Conservation (phyloP, 148 eudicot species). For the Persicaria maculosa region DNA sequence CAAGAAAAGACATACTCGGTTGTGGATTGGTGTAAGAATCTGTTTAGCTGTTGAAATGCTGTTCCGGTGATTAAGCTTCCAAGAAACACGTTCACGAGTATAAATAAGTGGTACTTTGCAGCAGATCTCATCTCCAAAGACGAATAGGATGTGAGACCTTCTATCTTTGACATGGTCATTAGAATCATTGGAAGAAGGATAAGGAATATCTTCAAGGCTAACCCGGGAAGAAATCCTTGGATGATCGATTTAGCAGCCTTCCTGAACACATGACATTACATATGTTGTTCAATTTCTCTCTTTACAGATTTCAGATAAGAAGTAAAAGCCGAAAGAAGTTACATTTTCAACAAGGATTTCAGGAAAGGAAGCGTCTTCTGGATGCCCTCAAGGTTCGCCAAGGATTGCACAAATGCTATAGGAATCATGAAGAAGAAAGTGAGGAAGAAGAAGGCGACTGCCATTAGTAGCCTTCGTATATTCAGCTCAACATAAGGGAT, state of each 20-base stretch:
- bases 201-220: conserved; percentile 49
- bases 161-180: conserved; percentile 57
- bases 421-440: conserved; percentile 95
- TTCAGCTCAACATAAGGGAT: conserved; percentile 79
- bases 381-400: conserved; percentile 87
- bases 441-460: conserved; percentile 71
- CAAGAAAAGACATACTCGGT: conserved; percentile 35
- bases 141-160: conserved; percentile 43
- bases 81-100: conserved; percentile 53
- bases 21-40: conserved; percentile 39
- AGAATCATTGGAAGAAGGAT: conserved; percentile 44
- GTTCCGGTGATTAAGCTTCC: conserved; percentile 56
- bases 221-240: conserved; percentile 58
- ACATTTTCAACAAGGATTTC: conserved; percentile 48
- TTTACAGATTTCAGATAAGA: not conserved
- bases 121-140: conserved; percentile 53
- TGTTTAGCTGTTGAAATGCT: conserved; percentile 47
- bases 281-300: too few species aligned
- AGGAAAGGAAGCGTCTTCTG: conserved; percentile 82
- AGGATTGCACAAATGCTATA: conserved; percentile 85
- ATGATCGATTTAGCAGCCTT: conserved; percentile 30
- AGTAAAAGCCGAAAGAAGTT: conserved; percentile 22
- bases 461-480: conserved; percentile 64
- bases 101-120: conserved; percentile 45
- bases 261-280: conserved; percentile 22